Conservation (phyloP, 2,329 filamentous ascomycete genomes). For the Tolypocladium capitatum region DNA sequence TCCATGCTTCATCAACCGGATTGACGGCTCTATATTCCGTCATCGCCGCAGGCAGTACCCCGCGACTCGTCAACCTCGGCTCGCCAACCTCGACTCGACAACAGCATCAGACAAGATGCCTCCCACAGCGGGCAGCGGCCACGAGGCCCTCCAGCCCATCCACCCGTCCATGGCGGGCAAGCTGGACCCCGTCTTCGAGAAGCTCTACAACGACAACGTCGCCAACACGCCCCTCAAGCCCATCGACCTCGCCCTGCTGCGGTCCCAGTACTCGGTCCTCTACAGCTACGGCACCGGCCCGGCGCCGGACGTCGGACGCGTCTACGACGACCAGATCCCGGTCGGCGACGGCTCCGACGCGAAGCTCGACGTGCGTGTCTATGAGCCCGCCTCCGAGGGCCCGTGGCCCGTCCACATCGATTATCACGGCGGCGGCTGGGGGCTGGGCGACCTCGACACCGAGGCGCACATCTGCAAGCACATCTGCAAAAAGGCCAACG, state of each 20-base stretch:
- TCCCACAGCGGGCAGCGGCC: constrained; percentile 6
- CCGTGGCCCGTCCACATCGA: constrained; percentile 34
- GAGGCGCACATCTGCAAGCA: constrained; percentile 35
- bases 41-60: too few relatives aligned
- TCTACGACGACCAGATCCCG: constrained; percentile 24
- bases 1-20: too few relatives aligned
- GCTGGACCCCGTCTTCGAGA: constrained; percentile 31
- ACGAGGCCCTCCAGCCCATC: constrained; percentile 34
- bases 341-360: constrained; percentile 15
- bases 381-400: constrained; percentile 25
- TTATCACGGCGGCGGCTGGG: constrained; percentile 37
- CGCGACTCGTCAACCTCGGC: too few relatives aligned
- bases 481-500: constrained; percentile 27
- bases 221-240: constrained; percentile 25
- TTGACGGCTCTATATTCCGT: too few relatives aligned
- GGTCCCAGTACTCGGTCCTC: constrained; percentile 27
- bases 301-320: constrained; percentile 24
- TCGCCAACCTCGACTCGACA: not conserved
- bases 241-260: constrained; percentile 24
- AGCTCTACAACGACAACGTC: constrained; percentile 33
- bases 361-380: constrained; percentile 24
- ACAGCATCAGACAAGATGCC: not conserved
- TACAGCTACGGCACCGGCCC: constrained; percentile 31
- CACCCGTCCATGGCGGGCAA: constrained; percentile 31
- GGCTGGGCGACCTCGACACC: constrained; percentile 34